Conservation (phyloP, 1,284 basidiomycete genomes). For the Marasmius sp. region DNA sequence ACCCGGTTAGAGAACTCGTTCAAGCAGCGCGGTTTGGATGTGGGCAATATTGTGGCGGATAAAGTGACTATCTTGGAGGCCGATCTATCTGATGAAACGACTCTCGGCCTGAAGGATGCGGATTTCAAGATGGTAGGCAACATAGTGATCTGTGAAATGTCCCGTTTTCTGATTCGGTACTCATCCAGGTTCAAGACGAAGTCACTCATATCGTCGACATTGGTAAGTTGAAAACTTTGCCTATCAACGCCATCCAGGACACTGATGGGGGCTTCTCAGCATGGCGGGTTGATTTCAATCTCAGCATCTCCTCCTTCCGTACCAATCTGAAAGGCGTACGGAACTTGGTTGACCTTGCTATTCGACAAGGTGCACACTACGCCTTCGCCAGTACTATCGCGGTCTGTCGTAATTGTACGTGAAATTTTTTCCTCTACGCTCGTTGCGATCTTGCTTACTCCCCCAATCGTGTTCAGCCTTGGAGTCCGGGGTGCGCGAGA, state of each 20-base stretch:
- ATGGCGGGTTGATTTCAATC: conserved; percentile 42
- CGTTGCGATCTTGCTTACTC: background rate
- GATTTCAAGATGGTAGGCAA: conserved; percentile 14
- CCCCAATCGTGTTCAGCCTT: background rate
- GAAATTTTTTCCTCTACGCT: conserved; percentile 7
- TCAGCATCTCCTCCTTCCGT: conserved; percentile 33
- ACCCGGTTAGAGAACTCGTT: conserved; percentile 16
- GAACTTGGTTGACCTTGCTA: conserved; percentile 34
- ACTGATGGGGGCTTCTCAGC: conserved; percentile 19
- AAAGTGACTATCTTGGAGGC: conserved; percentile 21
- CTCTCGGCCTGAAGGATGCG: conserved; percentile 12
- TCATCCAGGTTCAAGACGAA: background rate
- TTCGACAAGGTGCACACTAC: conserved; percentile 24
- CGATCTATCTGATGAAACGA: conserved; percentile 3
- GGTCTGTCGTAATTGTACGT: conserved; percentile 20
- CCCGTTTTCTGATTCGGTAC: background rate
- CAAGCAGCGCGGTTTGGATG: conserved; percentile 15
- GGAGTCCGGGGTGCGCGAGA: background rate
- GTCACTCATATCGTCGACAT: conserved; percentile 15
- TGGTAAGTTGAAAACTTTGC: conserved; percentile 1
- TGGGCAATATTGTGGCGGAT: conserved; percentile 8
- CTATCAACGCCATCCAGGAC: too few relatives aligned
- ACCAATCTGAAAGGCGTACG: conserved; percentile 32
- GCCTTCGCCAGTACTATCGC: conserved; percentile 27
- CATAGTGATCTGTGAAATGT: conserved; percentile 7